phyloP scores from a whole-genome alignment of 2,329 filamentous ascomycete species.

The Xylariaceae sp. region DNA sequence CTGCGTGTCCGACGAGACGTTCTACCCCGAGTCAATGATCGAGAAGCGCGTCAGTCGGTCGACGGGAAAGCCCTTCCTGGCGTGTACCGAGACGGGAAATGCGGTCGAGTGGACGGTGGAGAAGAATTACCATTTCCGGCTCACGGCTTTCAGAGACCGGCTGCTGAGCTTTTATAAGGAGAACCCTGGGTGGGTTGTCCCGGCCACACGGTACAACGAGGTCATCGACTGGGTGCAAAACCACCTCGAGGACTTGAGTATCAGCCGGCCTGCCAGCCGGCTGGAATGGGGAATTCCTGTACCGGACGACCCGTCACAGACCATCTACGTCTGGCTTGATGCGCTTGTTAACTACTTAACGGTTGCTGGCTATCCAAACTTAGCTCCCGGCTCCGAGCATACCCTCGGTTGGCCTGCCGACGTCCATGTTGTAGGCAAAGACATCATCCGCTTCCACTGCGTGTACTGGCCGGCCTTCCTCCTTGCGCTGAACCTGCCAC shows the following conservation, averaged over 20 bases:
- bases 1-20: constrained; percentile 92
- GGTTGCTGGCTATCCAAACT: constrained; percentile 75
- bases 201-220: constrained; percentile 68
- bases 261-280: constrained; percentile 76
- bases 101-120: constrained; percentile 95
- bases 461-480: constrained; percentile 98
- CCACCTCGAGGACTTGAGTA: constrained; percentile 80
- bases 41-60: constrained; percentile 70
- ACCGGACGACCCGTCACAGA: constrained; percentile 78
- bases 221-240: constrained; percentile 72
- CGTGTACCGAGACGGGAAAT: constrained; percentile 80
- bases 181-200: constrained; percentile 75
- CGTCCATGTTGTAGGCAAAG: constrained; percentile 90
- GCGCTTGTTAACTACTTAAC: constrained; percentile 93
- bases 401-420: constrained; percentile 79
- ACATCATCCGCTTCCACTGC: constrained; percentile 93
- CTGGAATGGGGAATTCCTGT: constrained; percentile 86
- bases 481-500: constrained; percentile 76
- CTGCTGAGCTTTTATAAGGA: constrained; percentile 75
- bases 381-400: constrained; percentile 60
- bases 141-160: constrained; percentile 76
- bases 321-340: constrained; percentile 98
- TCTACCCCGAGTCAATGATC: constrained; percentile 76
- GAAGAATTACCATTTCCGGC: constrained; percentile 88
- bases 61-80: constrained; percentile 80